These are phyloP conservation scores for Ampelomyces quisqualis DNA, from an alignment of 2,329 filamentous ascomycete genomes.

Conservation along the genomic window DNA sequence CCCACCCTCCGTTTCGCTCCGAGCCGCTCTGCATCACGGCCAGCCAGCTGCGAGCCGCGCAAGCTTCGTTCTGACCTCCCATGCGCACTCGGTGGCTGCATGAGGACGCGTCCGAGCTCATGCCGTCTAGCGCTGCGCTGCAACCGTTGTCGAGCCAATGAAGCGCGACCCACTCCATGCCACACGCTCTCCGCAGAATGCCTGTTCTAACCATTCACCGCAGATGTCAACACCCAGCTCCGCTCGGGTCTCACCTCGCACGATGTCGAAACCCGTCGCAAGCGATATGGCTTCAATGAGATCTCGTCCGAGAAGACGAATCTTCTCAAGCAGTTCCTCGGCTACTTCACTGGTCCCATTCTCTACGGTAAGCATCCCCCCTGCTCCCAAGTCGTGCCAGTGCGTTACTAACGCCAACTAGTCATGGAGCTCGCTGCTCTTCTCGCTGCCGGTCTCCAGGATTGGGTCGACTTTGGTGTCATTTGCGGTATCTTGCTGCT, in stretches of 20 bases:
- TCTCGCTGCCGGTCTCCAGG: conserved; percentile 70
- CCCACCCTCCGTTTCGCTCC: background rate
- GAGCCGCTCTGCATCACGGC: background rate
- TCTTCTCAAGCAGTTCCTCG: conserved; percentile 71
- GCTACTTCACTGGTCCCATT: conserved; percentile 74
- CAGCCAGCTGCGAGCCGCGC: background rate
- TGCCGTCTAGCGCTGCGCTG: conserved; percentile 10
- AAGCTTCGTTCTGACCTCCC: conserved; percentile 11
- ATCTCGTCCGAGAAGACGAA: conserved; percentile 73
- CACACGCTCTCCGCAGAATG: conserved; percentile 9
- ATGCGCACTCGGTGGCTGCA: conserved; percentile 13
- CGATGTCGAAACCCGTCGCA: conserved; percentile 66
- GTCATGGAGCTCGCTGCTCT: conserved; percentile 77
- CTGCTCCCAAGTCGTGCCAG: conserved; percentile 12
- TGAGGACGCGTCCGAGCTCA: conserved; percentile 15
- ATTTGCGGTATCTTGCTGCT: conserved; percentile 74
- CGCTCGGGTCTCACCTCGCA: conserved; percentile 59
- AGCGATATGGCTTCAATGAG: conserved; percentile 70
- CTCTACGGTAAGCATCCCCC: conserved; percentile 67
- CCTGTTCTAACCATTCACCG: conserved; percentile 43
- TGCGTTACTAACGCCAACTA: conserved; percentile 33
- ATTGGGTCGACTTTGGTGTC: conserved; percentile 74
- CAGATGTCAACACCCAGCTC: conserved; percentile 64
- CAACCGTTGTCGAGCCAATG: conserved; percentile 21
- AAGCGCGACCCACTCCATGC: conserved; percentile 15